Evolutionary conservation across 2,329 filamentous ascomycete genomes (phyloP), one percentile per base, ranked within the genome.

Genomic region (Bipolaris zeicola): DNA sequence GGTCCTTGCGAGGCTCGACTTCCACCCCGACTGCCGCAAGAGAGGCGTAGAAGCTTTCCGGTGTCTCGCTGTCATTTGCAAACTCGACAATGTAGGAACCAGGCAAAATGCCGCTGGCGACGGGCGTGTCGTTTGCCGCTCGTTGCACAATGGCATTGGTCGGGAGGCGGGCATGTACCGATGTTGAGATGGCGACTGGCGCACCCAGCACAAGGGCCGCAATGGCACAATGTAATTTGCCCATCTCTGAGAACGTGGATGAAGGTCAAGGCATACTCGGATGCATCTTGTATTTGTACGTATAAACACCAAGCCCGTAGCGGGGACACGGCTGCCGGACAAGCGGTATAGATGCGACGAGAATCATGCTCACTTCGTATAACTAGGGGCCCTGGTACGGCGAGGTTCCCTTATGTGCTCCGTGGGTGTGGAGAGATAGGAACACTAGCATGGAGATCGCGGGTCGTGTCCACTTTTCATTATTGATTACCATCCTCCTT

Each of bases 21-120:
- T 60, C 31, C 31, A 65, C 45, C 6, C 61, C 61, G 8, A 38
- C 47, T 5, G 52, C 50, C 2, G 43, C 62, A 20, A 62, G 57
- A 4, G 55, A 57, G 5, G 49, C 50, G 28, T 63, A 65, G 37
- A 64, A 61, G n/a, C 38, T 49, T 13, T 46, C 54, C n/a, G 52
- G 36, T 10, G 57, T 61, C 18, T 56, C 54, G 50, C 58, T 18
- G 8, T 62, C 62, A 24, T 51, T 18, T 13, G 47, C 47, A 36
- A 67, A 64, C 46, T 67, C 64, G 34, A 61, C 64, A 41, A 67
- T 65, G 36, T 64, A 67, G 6, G 48, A 51, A 26, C 44, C 57
- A 1, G 50, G 43, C 2, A 62, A 13, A 14, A 58, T 24, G 37
- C 39, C 38, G 33, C 18, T 37, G 18, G 33, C 37, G 5, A 36